phyloP scores from a whole-genome alignment of 2,329 filamentous ascomycete genomes.

The Colletotrichum sp. region DNA sequence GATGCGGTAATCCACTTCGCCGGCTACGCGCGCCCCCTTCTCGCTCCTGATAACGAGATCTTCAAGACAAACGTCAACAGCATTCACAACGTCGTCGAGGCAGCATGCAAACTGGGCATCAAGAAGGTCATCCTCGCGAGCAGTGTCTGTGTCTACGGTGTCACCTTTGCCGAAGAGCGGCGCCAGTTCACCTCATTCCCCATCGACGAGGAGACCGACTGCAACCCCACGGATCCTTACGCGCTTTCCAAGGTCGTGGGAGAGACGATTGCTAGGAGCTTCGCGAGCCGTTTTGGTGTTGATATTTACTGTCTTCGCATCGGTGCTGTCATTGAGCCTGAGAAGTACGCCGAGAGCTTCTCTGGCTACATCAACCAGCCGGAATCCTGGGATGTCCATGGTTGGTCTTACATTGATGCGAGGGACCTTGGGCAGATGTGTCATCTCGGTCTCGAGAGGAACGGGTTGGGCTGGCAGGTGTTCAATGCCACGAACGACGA shows the following conservation, averaged over 20 bases:
- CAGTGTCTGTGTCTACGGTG: slow-evolving; percentile 64
- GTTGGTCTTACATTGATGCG: slow-evolving; percentile 68
- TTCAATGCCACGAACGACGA: slow-evolving; percentile 69
- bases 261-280: slow-evolving; percentile 60
- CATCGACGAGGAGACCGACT: slow-evolving; percentile 61
- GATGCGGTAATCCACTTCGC: slow-evolving; percentile 68
- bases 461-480: slow-evolving; percentile 63
- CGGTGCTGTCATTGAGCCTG: slow-evolving; percentile 64
- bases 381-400: slow-evolving; percentile 56
- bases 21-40: slow-evolving; percentile 62
- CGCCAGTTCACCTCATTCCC: slow-evolving; percentile 62
- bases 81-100: slow-evolving; percentile 68
- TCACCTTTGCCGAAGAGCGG: slow-evolving; percentile 64
- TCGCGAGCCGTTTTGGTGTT: slow-evolving; percentile 56
- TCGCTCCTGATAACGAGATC: slow-evolving; percentile 64
- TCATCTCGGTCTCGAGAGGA: slow-evolving; percentile 54
- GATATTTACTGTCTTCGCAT: slow-evolving; percentile 67
- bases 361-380: slow-evolving; percentile 54
- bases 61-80: slow-evolving; percentile 59
- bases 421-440: slow-evolving; percentile 67
- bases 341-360: slow-evolving; percentile 62
- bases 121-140: slow-evolving; percentile 66
- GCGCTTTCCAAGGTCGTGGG: slow-evolving; percentile 64
- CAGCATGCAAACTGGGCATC: slow-evolving; percentile 64
- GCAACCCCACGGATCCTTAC: slow-evolving; percentile 66